Evolutionary conservation across 225 moss, liverwort and hornwort genomes (phyloP), one percentile per base, ranked within the genome.

Genomic region (Bryum argenteum): DNA sequence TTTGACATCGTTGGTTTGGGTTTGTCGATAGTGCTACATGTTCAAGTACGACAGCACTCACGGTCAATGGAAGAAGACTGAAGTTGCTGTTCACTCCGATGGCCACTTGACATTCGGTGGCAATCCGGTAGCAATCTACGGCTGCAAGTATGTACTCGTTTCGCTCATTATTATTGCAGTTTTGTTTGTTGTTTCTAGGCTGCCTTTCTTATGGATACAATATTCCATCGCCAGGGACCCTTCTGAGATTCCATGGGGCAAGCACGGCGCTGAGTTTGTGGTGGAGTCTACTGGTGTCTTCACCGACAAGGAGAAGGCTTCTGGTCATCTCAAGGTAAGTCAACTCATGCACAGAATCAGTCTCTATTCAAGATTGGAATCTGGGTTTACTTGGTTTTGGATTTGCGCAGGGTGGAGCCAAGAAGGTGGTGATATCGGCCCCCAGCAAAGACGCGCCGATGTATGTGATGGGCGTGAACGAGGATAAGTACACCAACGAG

Each of bases 261-360:
- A 89, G 79, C 80, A 82, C 33, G 89, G 87, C 67, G 87, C 76
- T 53, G 87, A 89, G 0, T 80, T 65, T 54, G 84, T 89, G 59
- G 83, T 89, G 52, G 89, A 89, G 74, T 87, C 89, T 17, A 89
- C 89, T 20, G 89, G 89, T 61, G 87, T 89, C 41, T 89, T 89
- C 65, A 89, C 89, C 16, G 82, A 82, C 67, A 89, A 82, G 60
- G 87, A 74, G 10, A 89, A 87, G 54, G 89, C 89, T 68, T 33
- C 82, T 77, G 89, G 87, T 42, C 89, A 89, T 76, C 63, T 89
- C 18, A 89, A 89, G 89, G 88, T 88, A 58, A 28, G 2, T 28
- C 2, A 33, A 33, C 33, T 33, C 1, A 33, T 33, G 5, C 33
- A 5, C 33, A 20, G 61, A 56, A 48, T 33, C 3, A 16, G 8